Evolutionary conservation across 257 asterid genomes (phyloP).

Genomic region (Nicotiana tabacum): DNA sequence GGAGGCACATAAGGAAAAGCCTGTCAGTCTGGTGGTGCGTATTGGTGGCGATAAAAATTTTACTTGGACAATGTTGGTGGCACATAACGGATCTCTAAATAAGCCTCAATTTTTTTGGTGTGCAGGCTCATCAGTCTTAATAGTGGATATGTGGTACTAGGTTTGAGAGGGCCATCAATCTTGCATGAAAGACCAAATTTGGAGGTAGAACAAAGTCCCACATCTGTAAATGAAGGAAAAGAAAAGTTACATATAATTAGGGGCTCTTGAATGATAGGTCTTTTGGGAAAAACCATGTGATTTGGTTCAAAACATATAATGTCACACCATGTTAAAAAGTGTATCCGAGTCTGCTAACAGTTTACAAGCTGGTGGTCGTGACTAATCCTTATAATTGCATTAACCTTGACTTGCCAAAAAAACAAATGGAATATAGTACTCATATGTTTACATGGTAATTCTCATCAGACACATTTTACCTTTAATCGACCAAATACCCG

Average conservation of each 20-base stretch:
- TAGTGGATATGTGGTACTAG: neutral
- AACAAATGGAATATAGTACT: neutral
- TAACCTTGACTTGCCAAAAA: neutral
- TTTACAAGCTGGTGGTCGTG: neutral
- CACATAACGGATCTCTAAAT: neutral
- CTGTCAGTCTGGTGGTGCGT: neutral
- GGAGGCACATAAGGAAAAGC: neutral
- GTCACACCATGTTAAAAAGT: neutral
- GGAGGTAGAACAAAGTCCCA: neutral
- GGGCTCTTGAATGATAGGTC: neutral
- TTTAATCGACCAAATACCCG: neutral
- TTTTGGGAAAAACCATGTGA: neutral
- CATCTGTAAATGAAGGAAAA: neutral
- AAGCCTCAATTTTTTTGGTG: neutral
- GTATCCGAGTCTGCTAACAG: neutral
- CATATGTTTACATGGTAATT: neutral
- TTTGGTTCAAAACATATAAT: neutral
- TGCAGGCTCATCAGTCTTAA: neutral
- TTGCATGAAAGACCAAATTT: neutral
- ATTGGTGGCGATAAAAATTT: neutral
- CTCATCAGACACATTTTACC: neutral
- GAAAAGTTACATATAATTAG: neutral
- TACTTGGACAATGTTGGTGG: neutral
- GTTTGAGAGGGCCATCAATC: neutral
- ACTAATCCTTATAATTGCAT: neutral